Percentiles rank a stretch among this genome's conserved stretches.
These are phyloP conservation scores for Trypanosomatidae sp. DNA, from an alignment of 208 protist species.

Conservation along the genomic window DNA sequence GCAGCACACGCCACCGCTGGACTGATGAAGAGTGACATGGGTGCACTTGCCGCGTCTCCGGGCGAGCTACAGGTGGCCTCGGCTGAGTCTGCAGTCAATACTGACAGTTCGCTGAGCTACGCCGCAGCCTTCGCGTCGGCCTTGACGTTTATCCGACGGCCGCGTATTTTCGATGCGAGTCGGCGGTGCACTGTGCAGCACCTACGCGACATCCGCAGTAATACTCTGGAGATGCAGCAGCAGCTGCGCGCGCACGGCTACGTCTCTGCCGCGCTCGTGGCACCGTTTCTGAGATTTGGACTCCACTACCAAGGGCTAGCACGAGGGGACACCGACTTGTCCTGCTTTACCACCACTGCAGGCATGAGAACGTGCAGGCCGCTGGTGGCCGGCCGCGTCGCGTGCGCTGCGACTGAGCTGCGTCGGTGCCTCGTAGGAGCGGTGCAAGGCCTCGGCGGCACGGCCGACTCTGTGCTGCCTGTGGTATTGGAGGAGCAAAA, in stretches of 20 bases:
- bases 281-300: conserved; percentile 14
- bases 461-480: not conserved
- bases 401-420: conserved; percentile 19
- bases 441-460: not conserved
- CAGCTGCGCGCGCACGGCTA: conserved; percentile 20
- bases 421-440: conserved; percentile 18
- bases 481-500: conserved; percentile 14
- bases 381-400: conserved; percentile 3
- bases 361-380: conserved; percentile 21
- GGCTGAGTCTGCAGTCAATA: not conserved
- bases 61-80: not conserved
- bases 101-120: not conserved
- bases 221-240: conserved; percentile 4
- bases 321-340: conserved; percentile 15
- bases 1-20: not conserved
- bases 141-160: conserved; percentile 14
- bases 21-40: not conserved
- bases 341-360: conserved; percentile 8
- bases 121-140: conserved; percentile 13
- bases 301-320: conserved; percentile 23
- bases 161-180: not conserved
- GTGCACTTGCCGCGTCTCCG: not conserved
- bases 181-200: conserved; percentile 6
- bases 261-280: conserved; percentile 13
- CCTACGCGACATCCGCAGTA: conserved; percentile 7